Percentiles rank a stretch among this genome's conserved stretches.
Conservation (phyloP, 2,329 filamentous ascomycete species). For the Ilyonectria robusta region DNA sequence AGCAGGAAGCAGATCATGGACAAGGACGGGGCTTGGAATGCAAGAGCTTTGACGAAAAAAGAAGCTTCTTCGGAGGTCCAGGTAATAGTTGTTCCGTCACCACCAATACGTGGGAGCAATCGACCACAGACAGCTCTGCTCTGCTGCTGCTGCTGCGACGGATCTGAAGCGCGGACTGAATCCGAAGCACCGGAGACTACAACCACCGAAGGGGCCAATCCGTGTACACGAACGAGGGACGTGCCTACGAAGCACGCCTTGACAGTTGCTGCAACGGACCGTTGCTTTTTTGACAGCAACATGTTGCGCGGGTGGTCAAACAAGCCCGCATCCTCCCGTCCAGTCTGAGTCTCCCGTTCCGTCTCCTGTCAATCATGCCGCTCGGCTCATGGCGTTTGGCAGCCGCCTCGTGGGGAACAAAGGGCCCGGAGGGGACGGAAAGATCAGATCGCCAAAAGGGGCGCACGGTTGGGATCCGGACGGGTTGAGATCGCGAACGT, state of each 20-base stretch:
- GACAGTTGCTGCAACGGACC: background rate
- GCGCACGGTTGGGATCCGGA: conserved; percentile 14
- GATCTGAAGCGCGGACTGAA: conserved; percentile 22
- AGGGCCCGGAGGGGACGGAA: background rate
- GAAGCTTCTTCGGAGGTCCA: background rate
- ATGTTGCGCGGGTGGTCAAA: background rate
- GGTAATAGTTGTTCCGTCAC: background rate
- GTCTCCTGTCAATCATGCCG: background rate
- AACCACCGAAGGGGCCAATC: conserved; percentile 1
- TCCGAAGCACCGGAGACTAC: conserved; percentile 23
- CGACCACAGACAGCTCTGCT: background rate
- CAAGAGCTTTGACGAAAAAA: background rate
- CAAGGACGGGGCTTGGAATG: background rate
- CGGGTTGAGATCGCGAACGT: conserved; percentile 20
- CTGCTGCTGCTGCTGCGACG: background rate
- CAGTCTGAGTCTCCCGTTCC: background rate
- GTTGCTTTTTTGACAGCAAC: conserved; percentile 1
- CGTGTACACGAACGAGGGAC: background rate
- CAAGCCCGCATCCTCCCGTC: background rate
- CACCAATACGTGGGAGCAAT: background rate
- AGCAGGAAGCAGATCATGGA: background rate
- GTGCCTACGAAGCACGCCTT: background rate
- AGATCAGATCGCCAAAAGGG: conserved; percentile 9
- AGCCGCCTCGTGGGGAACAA: background rate
- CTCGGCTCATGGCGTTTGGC: background rate